A percentile compares a stretch with the other conserved stretches of the same genome.
These are phyloP conservation scores for Syncephalastrum monosporum DNA, from an alignment of 371 early-diverging fungal species.

Conservation along the genomic window DNA sequence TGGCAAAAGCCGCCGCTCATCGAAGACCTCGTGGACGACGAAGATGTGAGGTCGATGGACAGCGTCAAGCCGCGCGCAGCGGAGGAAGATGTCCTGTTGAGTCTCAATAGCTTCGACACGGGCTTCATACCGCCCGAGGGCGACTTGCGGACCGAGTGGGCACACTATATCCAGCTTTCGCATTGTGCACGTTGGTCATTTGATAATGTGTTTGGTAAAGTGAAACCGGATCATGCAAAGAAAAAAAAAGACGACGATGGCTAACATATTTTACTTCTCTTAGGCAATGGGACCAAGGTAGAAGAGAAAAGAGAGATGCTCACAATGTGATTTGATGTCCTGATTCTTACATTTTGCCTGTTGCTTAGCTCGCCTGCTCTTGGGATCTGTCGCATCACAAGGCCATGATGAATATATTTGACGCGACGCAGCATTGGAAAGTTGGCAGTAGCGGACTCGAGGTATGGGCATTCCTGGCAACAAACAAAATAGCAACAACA, in stretches of 20 bases:
- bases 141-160: constrained; percentile 35
- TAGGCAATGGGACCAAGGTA: no score
- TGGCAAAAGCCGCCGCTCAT: no score
- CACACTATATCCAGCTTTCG: constrained; percentile 35
- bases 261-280: background rate
- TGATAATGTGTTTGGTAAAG: constrained; percentile 37
- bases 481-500: background rate
- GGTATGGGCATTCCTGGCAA: constrained; percentile 15
- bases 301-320: background rate
- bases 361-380: constrained; percentile 22
- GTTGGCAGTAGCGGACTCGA: constrained; percentile 42
- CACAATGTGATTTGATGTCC: background rate
- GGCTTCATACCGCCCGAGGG: constrained; percentile 39
- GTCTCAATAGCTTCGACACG: constrained; percentile 20
- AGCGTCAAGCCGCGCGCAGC: background rate
- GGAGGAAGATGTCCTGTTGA: background rate
- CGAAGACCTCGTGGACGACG: constrained; percentile 2
- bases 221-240: background rate
- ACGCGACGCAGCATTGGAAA: constrained; percentile 44
- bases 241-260: constrained; percentile 15
- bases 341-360: background rate
- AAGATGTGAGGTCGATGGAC: background rate
- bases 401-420: constrained; percentile 46
- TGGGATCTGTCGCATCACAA: constrained; percentile 33
- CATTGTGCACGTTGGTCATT: constrained; percentile 46